phyloP scores from a whole-genome alignment of 176 grass and related monocot species.

The Oryza glumipatula region DNA sequence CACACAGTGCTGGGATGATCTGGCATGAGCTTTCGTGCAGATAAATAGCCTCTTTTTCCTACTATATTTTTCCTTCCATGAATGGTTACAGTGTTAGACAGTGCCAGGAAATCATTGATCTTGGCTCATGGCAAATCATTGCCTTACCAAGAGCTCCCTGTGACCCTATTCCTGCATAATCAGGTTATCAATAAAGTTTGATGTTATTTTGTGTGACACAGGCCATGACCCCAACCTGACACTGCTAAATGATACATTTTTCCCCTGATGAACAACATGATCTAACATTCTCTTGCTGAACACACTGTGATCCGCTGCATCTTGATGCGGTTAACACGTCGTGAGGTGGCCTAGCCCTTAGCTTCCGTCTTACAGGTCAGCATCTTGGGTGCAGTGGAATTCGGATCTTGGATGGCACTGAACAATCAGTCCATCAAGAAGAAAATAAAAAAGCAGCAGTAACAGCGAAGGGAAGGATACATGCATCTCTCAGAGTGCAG shows the following conservation, averaged over 20 bases:
- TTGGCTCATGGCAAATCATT: background rate
- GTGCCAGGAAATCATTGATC: slow-evolving; percentile 6
- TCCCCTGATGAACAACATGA: background rate
- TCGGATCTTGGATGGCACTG: background rate
- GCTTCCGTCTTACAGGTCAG: background rate
- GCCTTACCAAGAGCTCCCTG: background rate
- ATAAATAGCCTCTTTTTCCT: background rate
- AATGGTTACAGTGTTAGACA: background rate
- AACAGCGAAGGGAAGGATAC: background rate
- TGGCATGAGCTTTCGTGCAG: background rate
- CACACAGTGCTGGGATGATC: background rate
- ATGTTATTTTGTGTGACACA: background rate
- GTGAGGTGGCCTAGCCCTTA: background rate
- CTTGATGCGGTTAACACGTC: background rate
- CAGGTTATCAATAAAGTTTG: background rate
- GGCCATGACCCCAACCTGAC: background rate
- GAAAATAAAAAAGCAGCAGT: background rate
- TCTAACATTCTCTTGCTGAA: background rate
- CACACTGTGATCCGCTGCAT: background rate
- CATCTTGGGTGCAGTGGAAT: background rate
- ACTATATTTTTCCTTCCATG: background rate
- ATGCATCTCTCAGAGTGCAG: slow-evolving; percentile 18
- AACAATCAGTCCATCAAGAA: background rate
- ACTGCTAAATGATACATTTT: background rate
- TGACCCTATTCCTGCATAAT: background rate